Conservation (phyloP, 2,329 filamentous ascomycete species). For the Talaromyces sp. region DNA sequence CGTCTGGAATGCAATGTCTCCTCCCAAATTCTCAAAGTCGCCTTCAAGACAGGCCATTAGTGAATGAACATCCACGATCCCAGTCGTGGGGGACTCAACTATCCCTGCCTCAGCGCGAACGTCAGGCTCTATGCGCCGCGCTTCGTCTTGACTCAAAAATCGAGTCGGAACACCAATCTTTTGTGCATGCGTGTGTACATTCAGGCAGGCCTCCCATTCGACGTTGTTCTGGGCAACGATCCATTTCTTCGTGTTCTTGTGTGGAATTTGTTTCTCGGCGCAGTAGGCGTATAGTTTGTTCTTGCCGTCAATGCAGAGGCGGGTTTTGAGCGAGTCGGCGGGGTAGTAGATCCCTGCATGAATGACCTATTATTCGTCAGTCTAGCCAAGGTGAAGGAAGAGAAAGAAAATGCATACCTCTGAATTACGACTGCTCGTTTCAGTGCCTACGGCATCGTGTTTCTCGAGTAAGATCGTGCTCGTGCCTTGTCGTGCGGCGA, state of each 20-base stretch:
- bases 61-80: slow-evolving; percentile 83
- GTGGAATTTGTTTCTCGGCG: slow-evolving; percentile 61
- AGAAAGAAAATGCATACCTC: slow-evolving; percentile 52
- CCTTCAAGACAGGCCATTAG: slow-evolving; percentile 79
- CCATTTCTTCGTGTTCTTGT: slow-evolving; percentile 84
- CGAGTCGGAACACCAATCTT: slow-evolving; percentile 64
- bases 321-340: slow-evolving; percentile 70
- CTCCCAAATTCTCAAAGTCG: slow-evolving; percentile 72
- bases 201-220: slow-evolving; percentile 60
- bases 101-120: slow-evolving; percentile 70
- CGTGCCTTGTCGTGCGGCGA: slow-evolving; percentile 59
- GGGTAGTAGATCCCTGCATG: slow-evolving; percentile 95
- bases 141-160: slow-evolving; percentile 65
- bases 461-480: slow-evolving; percentile 78
- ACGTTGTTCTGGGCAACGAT: slow-evolving; percentile 78
- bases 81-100: slow-evolving; percentile 80
- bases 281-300: slow-evolving; percentile 78
- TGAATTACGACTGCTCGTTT: slow-evolving; percentile 86
- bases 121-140: slow-evolving; percentile 64
- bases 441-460: slow-evolving; percentile 70
- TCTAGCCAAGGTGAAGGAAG: too few relatives aligned
- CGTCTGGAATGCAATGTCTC: slow-evolving; percentile 68
- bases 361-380: slow-evolving; percentile 64
- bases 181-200: slow-evolving; percentile 54
- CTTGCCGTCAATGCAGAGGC: slow-evolving; percentile 75